Percentiles rank a stretch among this genome's conserved stretches.
phyloP scores from a whole-genome alignment of 805 yeast genomes.

The Starmerella geochares region DNA sequence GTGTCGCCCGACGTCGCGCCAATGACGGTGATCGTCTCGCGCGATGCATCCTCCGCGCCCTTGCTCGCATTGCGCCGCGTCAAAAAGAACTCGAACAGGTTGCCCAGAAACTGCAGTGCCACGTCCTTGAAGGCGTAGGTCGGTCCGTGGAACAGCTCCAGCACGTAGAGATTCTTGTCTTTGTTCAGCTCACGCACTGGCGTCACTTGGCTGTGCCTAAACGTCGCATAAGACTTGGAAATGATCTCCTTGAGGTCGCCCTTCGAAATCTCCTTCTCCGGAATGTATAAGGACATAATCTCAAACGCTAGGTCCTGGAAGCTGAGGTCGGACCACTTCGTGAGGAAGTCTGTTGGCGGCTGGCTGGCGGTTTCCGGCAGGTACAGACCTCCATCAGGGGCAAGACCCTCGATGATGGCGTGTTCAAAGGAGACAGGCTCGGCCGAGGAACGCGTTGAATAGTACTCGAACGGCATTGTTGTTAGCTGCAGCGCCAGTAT shows the following conservation, averaged over 20 bases:
- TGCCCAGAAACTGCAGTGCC: constrained; percentile 95
- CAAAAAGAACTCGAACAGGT: constrained; percentile 85
- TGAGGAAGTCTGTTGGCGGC: constrained; percentile 46
- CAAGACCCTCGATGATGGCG: constrained; percentile 57
- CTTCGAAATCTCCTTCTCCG: constrained; percentile 60
- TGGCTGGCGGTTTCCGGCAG: constrained; percentile 75
- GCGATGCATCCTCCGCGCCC: constrained; percentile 39
- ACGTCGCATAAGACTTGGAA: constrained; percentile 72
- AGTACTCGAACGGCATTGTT: constrained; percentile 29
- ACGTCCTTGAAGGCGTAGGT: constrained; percentile 98
- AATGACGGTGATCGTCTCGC: constrained; percentile 84
- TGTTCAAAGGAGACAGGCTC: constrained; percentile 33
- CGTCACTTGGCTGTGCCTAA: constrained; percentile 78
- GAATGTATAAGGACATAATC: constrained; percentile 70
- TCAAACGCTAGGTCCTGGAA: constrained; percentile 83
- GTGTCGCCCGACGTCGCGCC: constrained; percentile 99
- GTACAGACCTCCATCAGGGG: constrained; percentile 93
- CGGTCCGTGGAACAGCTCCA: constrained; percentile 97
- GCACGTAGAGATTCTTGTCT: constrained; percentile 50
- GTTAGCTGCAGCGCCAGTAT: not conserved
- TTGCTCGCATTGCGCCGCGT: constrained; percentile 54
- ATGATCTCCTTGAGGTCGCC: constrained; percentile 56
- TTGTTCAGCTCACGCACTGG: constrained; percentile 59
- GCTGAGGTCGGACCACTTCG: constrained; percentile 59
- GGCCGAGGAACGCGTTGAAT: constrained; percentile 35